Conservation (phyloP, 169 alveolate species). For the Cryptosporidium ryanae region DNA sequence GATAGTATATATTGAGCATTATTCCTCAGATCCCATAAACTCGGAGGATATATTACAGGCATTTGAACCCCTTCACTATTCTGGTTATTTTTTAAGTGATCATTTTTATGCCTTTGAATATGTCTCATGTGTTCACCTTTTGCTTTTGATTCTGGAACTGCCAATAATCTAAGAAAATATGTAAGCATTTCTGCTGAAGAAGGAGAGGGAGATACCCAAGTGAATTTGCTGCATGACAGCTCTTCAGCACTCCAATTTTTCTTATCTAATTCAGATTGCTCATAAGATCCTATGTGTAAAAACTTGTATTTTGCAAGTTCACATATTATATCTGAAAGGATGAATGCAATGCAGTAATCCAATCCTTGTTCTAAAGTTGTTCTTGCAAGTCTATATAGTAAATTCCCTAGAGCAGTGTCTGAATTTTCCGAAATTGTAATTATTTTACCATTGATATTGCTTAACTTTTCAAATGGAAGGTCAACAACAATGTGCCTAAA, state of each 20-base stretch:
- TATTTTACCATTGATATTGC: background rate
- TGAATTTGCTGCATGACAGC: background rate
- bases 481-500: constrained; percentile 34
- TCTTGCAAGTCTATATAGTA: constrained; percentile 49
- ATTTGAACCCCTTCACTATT: constrained; percentile 1
- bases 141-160: constrained; percentile 69
- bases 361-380: constrained; percentile 70
- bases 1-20: constrained; percentile 48
- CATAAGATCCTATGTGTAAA: constrained; percentile 62
- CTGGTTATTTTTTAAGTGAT: constrained; percentile 24
- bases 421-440: constrained; percentile 35
- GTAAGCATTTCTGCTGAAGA: constrained; percentile 71
- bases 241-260: background rate
- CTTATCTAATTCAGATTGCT: background rate
- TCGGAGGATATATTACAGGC: constrained; percentile 64
- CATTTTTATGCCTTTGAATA: constrained; percentile 50
- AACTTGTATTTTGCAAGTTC: constrained; percentile 46
- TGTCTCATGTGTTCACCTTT: constrained; percentile 58
- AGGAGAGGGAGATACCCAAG: constrained; percentile 69
- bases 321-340: constrained; percentile 46
- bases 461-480: constrained; percentile 41
- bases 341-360: constrained; percentile 62
- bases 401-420: constrained; percentile 47
- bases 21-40: constrained; percentile 67
- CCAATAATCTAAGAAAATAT: constrained; percentile 54